Base-by-base conservation (phyloP, 2,329 filamentous ascomycete genomes). In the Fusarium lyarnte region DNA sequence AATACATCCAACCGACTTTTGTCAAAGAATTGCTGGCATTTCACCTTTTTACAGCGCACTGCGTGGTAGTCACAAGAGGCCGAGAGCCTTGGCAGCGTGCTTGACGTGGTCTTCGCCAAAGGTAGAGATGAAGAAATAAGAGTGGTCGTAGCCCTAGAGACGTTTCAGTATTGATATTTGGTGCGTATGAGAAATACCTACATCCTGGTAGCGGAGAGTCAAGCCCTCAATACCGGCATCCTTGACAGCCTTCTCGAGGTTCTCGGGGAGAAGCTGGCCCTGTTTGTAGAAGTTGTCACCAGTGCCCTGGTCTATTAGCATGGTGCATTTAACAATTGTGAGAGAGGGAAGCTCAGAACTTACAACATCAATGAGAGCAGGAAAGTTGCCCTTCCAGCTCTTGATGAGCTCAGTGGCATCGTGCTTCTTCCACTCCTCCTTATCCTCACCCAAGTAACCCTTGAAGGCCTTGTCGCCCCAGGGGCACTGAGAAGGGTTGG, bases 261-360 rank as follows among this genome's bases (percentile, higher is more conserved):
- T 98, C 87, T 99, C 96, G 0, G 95, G 96, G 45, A 98, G 88
- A 63, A 99, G 87, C 83, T 99, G 96, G 51, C 90, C 90, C 82
- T 97, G 91, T 86, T 97, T 95, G 85, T 98, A 98, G 83, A 98
- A 99, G 83, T 95, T 94, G 86, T 99, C 96, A 29, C 90, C 94
- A 8, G 94, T 97, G 45, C 96, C 96, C 92, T 93, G 49, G 46
- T 27, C 13, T 21, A 29, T 58, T 42, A 58, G 59, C 57, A 41
- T 61, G 19, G 31, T n/a, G 6, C 21, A 27, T 21, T 21, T 27
- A 23, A 23, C 8, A 23, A 10, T 6, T 12, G 17, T 1, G 19
- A 29, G 31, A 27, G n/a, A 27, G n/a, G 13, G 8, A 14, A 6
- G 12, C 17, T 11, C 27, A 39, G 38, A 59, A 89, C 91, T 68